phyloP scores from a whole-genome alignment of 148 eudicot species.

The Amaranthus hypochondriacus region DNA sequence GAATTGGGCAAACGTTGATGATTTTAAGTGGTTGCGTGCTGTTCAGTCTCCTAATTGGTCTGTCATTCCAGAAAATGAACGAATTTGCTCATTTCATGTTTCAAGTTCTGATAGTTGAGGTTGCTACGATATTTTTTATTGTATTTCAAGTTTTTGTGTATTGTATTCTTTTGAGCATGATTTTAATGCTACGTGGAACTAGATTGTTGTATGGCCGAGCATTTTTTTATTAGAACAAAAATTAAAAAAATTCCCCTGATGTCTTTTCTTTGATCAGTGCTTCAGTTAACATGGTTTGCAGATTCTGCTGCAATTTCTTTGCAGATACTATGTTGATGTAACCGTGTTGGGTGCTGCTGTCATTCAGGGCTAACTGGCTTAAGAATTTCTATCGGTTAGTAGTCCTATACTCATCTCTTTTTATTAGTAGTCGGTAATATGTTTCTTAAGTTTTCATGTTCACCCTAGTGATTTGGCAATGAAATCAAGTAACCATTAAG shows the following conservation, averaged over 20 bases:
- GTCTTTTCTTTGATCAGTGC: not conserved
- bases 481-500: not conserved
- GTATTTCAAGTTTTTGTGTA: constrained; percentile 1
- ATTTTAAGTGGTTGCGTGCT: constrained; percentile 81
- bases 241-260: not conserved
- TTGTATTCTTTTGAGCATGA: not conserved
- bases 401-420: not conserved
- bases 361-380: not conserved
- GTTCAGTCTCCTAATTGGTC: constrained; percentile 87
- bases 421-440: not conserved
- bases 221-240: not conserved
- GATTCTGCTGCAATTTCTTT: not conserved
- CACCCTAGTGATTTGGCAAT: not conserved
- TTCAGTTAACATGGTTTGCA: not conserved
- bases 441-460: not conserved
- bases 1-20: constrained; percentile 87
- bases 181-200: not conserved
- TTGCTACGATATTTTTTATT: not conserved
- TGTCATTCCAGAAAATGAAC: constrained; percentile 56
- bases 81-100: constrained; percentile 32
- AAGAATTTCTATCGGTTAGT: not conserved
- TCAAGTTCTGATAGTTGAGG: constrained; percentile 25
- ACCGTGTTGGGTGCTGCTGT: not conserved
- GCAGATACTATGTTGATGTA: not conserved
- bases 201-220: not conserved